Base-by-base conservation (phyloP, 139 green algal species). In the Picochlorum sp. region DNA sequence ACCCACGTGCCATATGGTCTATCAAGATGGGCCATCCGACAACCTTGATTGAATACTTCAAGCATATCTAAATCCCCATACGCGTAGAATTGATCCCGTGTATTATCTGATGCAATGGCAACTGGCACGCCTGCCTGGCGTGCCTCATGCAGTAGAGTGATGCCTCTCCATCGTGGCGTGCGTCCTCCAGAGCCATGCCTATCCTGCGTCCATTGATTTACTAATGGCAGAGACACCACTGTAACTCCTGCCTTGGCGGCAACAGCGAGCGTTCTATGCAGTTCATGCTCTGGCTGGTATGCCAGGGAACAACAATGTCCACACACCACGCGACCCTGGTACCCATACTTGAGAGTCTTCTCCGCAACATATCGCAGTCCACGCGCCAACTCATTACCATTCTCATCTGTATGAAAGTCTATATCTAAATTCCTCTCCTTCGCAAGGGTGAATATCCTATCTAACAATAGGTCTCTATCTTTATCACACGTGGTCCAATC, bases 61-160 rank as follows among this genome's bases (percentile, higher is more conserved):
- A 90, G 73, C 80, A 89, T 85, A 74, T 90, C 84, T 6, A 88
- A 69, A 67, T 90, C 84, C 1, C 84, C 84, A 30, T 89, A 90
- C 3, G 71, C 78, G 60, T 82, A 90, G 49, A 90, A 90, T 66
- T 90, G 84, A 70, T 90, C 84, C 13, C 84, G 63, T 9, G 75
- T 83, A 57, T 90, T 90, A 56, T 90, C 84, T n/a, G 72, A 84
- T 30, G 84, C 78, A 11, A 90, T 58, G 13, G 83, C 80, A 3
- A 80, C 72, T 7, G 82, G 67, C 5, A 90, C 69, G 30, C 80
- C 83, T 0, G 71, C 67, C 11, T 44, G 57, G 1, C 56, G 61
- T 24, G 86, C 60, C 68, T 89, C 82, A 44, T 82, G 77, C 56
- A 90, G 60, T 28, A 74, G 46, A 9, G 84, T 85, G 21, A 90